These are phyloP conservation scores for Cairneyella variabilis DNA, from an alignment of 495 filamentous ascomycete genomes.

Conservation along the genomic window DNA sequence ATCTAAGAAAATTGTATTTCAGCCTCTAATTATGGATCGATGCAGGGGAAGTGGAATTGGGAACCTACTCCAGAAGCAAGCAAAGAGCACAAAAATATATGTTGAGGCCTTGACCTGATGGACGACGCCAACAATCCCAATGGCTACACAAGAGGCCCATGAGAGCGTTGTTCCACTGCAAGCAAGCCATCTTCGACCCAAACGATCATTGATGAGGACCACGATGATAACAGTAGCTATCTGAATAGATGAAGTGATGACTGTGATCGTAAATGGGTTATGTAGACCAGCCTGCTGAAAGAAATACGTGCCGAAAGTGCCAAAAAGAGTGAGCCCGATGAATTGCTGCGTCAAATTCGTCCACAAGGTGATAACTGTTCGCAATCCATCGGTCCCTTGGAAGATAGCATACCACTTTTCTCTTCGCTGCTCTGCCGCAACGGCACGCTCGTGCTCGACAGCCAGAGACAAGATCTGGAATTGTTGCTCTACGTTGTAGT, in stretches of 20 bases:
- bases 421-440: conserved; percentile 10
- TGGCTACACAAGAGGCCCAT: conserved; percentile 55
- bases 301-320: conserved; percentile 46
- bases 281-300: conserved; percentile 64
- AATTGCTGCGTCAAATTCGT: conserved; percentile 16
- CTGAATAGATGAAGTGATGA: conserved; percentile 71
- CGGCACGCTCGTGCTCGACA: conserved; percentile 6
- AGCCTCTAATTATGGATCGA: conserved; percentile 54
- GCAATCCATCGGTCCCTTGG: conserved; percentile 8
- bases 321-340: conserved; percentile 13
- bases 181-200: conserved; percentile 60
- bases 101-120: conserved; percentile 27
- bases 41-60: conserved; percentile 56
- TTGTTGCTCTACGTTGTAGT: conserved; percentile 15
- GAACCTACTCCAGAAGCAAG: conserved; percentile 67
- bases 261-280: conserved; percentile 59
- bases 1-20: conserved; percentile 2
- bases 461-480: conserved; percentile 5
- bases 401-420: conserved; percentile 13
- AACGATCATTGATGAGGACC: conserved; percentile 68
- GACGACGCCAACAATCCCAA: conserved; percentile 66
- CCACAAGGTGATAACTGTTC: conserved; percentile 9
- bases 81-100: conserved; percentile 8
- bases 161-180: conserved; percentile 64
- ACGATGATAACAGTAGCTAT: conserved; percentile 59